Percentiles rank a stretch among this genome's conserved stretches.
phyloP scores from a whole-genome alignment of 2,329 filamentous ascomycete genomes.

The Fusarium bactridioides region DNA sequence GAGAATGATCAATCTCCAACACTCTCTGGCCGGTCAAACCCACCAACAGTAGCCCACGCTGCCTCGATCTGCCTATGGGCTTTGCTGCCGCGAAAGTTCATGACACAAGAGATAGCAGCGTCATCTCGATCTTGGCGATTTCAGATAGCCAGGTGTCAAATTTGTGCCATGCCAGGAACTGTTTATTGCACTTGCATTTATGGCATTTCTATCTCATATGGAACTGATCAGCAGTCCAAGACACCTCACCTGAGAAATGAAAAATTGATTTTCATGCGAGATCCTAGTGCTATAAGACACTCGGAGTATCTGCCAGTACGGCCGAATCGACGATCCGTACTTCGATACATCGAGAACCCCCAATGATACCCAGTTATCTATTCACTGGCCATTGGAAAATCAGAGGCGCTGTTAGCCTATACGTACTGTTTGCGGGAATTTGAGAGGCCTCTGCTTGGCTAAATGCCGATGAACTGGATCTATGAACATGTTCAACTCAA shows the following conservation, averaged over 20 bases:
- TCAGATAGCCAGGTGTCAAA: neutral
- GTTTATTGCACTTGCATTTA: neutral
- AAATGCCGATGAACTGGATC: neutral
- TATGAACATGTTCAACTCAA: neutral
- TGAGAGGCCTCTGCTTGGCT: neutral
- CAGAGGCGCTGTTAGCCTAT: neutral
- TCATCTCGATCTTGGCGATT: neutral
- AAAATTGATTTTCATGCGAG: constrained; percentile 16
- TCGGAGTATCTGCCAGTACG: neutral
- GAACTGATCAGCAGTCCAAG: neutral
- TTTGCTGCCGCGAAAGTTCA: neutral
- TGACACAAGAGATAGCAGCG: neutral
- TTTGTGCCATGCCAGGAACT: neutral
- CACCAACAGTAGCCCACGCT: neutral
- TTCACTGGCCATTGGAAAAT: neutral
- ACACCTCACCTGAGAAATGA: neutral
- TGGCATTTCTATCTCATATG: neutral
- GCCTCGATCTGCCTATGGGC: neutral
- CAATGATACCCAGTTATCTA: neutral
- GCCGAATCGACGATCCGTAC: neutral
- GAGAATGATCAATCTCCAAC: neutral
- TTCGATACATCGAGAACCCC: neutral
- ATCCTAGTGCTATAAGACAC: neutral
- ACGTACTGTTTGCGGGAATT: neutral
- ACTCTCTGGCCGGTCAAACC: neutral